These are phyloP conservation scores for Fusarium subtropicale DNA, from an alignment of 2,329 filamentous ascomycete species.

Conservation along the genomic window DNA sequence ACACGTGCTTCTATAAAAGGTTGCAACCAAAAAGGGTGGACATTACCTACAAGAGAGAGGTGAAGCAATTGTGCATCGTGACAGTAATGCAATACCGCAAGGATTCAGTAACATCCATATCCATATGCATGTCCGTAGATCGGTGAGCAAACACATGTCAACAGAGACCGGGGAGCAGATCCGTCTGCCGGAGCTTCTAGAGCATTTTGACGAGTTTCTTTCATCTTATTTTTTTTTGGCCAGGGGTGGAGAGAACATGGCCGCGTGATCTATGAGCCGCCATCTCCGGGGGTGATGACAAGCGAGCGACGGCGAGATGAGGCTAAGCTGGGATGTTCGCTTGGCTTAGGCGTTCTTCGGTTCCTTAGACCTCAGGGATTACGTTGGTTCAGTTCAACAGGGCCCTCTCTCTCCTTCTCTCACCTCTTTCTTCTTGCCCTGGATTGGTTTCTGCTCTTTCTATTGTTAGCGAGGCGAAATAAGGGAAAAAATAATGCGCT, in stretches of 20 bases:
- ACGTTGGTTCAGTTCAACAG: background rate
- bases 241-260: slow-evolving; percentile 33
- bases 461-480: slow-evolving; percentile 25
- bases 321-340: slow-evolving; percentile 37
- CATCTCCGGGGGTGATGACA: slow-evolving; percentile 42
- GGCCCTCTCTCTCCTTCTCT: background rate
- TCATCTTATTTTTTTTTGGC: slow-evolving; percentile 34
- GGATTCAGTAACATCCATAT: slow-evolving; percentile 6
- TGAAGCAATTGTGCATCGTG: slow-evolving; percentile 16
- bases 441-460: background rate
- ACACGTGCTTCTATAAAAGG: slow-evolving; percentile 38
- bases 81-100: slow-evolving; percentile 4
- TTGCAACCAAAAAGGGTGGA: slow-evolving; percentile 12
- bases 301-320: slow-evolving; percentile 39
- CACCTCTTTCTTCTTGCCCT: background rate
- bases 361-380: slow-evolving; percentile 23
- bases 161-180: slow-evolving; percentile 29
- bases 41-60: background rate
- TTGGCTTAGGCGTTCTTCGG: slow-evolving; percentile 14
- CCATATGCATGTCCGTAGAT: slow-evolving; percentile 16
- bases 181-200: slow-evolving; percentile 38
- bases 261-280: slow-evolving; percentile 47
- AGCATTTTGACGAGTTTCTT: slow-evolving; percentile 38
- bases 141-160: slow-evolving; percentile 15
- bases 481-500: slow-evolving; percentile 10